Evolutionary conservation across 2,329 filamentous ascomycete species (phyloP).

Genomic region (Ambrosiella beaveri): DNA sequence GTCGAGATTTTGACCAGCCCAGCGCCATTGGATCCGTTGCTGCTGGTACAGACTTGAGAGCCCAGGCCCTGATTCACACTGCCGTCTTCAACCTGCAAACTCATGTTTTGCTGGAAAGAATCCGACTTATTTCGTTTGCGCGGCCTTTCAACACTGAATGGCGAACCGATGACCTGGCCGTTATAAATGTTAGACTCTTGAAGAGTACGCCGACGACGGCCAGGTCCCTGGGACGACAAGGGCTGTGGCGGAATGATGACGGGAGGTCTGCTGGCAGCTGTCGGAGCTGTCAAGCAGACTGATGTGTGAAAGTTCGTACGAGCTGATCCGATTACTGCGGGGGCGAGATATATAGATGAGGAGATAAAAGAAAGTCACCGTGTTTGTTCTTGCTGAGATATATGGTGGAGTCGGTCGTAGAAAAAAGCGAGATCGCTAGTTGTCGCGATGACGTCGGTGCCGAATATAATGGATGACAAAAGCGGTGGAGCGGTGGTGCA

Average conservation of each 20-base stretch:
- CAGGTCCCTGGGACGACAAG: slow-evolving; percentile 6
- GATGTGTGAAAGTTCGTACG: not conserved
- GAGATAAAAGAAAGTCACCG: too few species aligned
- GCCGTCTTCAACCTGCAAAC: not conserved
- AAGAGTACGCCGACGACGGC: slow-evolving; percentile 7
- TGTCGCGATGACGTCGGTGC: too few species aligned
- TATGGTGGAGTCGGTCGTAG: too few species aligned
- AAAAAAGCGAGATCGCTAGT: too few species aligned
- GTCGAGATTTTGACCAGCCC: not conserved
- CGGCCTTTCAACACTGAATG: not conserved
- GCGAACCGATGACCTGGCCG: not conserved
- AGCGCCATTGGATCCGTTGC: too few species aligned
- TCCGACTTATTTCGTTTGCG: slow-evolving; percentile 2
- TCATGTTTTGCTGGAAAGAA: not conserved
- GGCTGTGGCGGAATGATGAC: slow-evolving; percentile 6
- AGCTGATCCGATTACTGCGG: too few species aligned
- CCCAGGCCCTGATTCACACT: not conserved
- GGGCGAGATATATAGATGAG: too few species aligned
- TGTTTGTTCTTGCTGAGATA: too few species aligned
- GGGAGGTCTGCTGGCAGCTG: slow-evolving; percentile 3
- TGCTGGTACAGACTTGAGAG: not conserved
- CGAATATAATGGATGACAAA: too few species aligned
- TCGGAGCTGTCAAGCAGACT: slow-evolving; percentile 6
- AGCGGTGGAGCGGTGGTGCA: too few species aligned
- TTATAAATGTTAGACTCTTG: slow-evolving; percentile 1